Conservation (phyloP, 2,329 filamentous ascomycete genomes). For the Uncinocarpus reesii region DNA sequence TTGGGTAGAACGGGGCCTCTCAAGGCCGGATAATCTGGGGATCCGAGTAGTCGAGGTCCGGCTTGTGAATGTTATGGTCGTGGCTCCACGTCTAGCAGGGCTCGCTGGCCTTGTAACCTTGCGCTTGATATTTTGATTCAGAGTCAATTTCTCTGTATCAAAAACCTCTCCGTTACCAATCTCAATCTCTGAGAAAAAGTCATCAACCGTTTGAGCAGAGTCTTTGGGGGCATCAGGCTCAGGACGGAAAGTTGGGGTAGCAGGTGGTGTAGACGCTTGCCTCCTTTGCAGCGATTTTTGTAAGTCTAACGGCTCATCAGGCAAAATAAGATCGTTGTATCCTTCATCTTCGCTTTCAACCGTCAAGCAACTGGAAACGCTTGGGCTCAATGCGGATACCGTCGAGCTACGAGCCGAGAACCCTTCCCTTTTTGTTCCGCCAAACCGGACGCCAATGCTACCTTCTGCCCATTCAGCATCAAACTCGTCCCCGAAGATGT, state of each 20-base stretch:
- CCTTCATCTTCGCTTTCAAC: constrained; percentile 89
- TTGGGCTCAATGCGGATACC: constrained; percentile 80
- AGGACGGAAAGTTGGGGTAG: constrained; percentile 27
- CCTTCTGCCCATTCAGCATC: constrained; percentile 82
- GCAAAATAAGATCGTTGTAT: constrained; percentile 78
- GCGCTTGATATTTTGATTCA: constrained; percentile 86
- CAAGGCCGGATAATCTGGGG: constrained; percentile 63
- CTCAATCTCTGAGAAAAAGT: constrained; percentile 78
- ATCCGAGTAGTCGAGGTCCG: constrained; percentile 63
- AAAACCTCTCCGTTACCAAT: constrained; percentile 76
- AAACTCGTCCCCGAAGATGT: constrained; percentile 59
- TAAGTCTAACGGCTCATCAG: constrained; percentile 73
- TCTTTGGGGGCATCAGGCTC: constrained; percentile 13
- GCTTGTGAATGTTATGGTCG: constrained; percentile 85
- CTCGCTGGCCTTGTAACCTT: constrained; percentile 62
- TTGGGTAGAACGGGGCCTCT: constrained; percentile 57
- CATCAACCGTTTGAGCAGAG: constrained; percentile 44
- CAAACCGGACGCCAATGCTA: constrained; percentile 81
- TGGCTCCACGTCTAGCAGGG: constrained; percentile 59
- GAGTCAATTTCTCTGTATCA: constrained; percentile 64
- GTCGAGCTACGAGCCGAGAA: constrained; percentile 76
- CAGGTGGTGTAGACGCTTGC: constrained; percentile 35
- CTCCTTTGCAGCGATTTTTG: constrained; percentile 64
- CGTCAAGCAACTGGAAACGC: constrained; percentile 81
- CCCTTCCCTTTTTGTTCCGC: constrained; percentile 70